Conservation (phyloP, 164 flowering plant species). For the Kalanchoe fedtschenkoi region DNA sequence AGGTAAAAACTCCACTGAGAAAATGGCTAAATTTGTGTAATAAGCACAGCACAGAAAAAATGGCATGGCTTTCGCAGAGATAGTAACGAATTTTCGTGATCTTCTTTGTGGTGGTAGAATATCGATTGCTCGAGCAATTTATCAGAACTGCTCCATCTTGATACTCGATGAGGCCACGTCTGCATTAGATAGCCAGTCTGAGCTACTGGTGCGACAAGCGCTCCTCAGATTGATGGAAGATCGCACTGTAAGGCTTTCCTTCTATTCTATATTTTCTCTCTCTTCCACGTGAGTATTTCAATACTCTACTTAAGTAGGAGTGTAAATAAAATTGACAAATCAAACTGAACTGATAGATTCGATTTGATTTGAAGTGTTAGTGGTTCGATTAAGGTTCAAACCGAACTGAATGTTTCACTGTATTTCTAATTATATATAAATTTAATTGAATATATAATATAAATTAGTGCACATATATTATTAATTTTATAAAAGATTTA, state of each 20-base stretch:
- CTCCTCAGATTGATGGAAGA: conserved; percentile 58
- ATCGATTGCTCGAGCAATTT: conserved; percentile 95
- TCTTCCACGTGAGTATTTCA: not conserved
- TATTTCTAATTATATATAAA: no score
- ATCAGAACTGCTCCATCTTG: conserved; percentile 77
- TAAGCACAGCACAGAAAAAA: not conserved
- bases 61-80: not conserved
- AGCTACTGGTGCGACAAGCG: conserved; percentile 84
- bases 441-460: no score
- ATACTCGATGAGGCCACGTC: conserved; percentile 98
- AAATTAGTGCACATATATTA: no score
- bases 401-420: no score
- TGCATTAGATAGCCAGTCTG: conserved; percentile 84
- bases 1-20: conserved; percentile 31
- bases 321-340: no score
- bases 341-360: no score
- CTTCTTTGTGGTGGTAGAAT: conserved; percentile 36
- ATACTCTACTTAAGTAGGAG: no score
- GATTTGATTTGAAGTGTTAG: no score
- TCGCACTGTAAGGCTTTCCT: conserved; percentile 54
- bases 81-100: not conserved
- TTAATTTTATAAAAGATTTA: no score
- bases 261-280: not conserved
- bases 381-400: no score
- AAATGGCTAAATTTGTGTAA: not conserved